Conservation (phyloP, 257 asterid species). For the Solanum acaule region DNA sequence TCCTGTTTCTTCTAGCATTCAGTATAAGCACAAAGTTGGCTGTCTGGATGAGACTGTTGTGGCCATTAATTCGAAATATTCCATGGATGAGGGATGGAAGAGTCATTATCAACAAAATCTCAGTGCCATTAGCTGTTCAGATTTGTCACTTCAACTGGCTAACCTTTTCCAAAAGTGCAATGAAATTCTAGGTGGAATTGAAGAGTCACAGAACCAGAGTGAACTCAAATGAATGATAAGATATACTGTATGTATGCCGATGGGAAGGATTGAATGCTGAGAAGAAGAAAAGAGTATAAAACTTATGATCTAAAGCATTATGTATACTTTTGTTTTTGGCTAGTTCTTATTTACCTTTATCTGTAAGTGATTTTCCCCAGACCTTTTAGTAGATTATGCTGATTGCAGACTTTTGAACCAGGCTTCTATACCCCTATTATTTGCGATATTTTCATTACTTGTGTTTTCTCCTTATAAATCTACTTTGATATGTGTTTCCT, state of each 20-base stretch:
- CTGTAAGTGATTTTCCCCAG: background rate
- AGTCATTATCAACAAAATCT: too few relatives aligned
- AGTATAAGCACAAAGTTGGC: too few relatives aligned
- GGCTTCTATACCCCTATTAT: background rate
- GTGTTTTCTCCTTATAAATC: too few relatives aligned
- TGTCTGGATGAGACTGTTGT: too few relatives aligned
- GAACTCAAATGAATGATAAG: background rate
- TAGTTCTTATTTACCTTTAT: background rate
- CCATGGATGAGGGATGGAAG: too few relatives aligned
- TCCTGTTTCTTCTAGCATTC: too few relatives aligned
- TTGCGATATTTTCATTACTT: too few relatives aligned
- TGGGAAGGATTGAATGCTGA: background rate
- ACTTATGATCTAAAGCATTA: background rate
- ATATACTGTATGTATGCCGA: too few relatives aligned
- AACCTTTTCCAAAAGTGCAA: background rate
- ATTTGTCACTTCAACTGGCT: background rate
- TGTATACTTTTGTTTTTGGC: background rate
- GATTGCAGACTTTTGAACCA: background rate
- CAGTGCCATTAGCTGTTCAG: too few relatives aligned
- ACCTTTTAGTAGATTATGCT: too few relatives aligned
- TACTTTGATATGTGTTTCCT: too few relatives aligned
- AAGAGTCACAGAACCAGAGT: background rate
- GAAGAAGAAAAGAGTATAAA: background rate
- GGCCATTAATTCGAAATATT: too few relatives aligned
- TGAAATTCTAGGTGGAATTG: background rate